Evolutionary conservation across 148 eudicot genomes (phyloP).

Genomic region (Vaccinium corymbosum): DNA sequence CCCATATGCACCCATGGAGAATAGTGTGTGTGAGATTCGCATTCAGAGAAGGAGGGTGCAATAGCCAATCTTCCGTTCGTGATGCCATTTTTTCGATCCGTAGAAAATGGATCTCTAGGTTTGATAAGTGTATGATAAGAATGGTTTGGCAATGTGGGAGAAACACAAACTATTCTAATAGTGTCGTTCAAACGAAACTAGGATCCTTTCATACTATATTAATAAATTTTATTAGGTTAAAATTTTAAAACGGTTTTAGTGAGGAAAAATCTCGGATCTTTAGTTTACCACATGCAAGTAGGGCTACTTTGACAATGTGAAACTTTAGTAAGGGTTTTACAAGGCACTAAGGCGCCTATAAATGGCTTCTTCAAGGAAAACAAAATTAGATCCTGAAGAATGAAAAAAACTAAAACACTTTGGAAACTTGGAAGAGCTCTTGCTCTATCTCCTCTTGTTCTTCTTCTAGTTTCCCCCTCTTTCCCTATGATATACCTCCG

Average conservation of each 20-base stretch:
- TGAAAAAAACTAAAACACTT: not conserved
- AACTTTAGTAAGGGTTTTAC: not conserved
- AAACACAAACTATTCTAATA: too few species aligned
- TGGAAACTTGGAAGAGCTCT: not conserved
- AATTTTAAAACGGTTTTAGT: not conserved
- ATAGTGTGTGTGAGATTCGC: too few species aligned
- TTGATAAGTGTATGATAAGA: too few species aligned
- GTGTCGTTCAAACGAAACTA: too few species aligned
- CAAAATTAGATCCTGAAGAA: not conserved
- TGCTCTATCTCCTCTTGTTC: not conserved
- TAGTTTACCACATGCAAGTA: not conserved
- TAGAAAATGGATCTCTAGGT: too few species aligned
- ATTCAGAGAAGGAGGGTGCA: too few species aligned
- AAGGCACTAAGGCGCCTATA: constrained; percentile 1
- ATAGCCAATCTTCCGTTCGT: too few species aligned
- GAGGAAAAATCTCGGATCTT: not conserved
- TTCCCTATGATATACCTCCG: not conserved
- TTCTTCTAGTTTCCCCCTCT: not conserved
- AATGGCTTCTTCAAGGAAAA: not conserved
- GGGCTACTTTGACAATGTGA: not conserved
- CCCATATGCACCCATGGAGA: too few species aligned
- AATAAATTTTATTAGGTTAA: too few species aligned
- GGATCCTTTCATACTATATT: not conserved
- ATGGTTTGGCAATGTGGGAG: too few species aligned
- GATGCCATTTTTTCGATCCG: too few species aligned